phyloP scores from a whole-genome alignment of 192 early-diverging fungal genomes.

The Haplosporangium gracile region DNA sequence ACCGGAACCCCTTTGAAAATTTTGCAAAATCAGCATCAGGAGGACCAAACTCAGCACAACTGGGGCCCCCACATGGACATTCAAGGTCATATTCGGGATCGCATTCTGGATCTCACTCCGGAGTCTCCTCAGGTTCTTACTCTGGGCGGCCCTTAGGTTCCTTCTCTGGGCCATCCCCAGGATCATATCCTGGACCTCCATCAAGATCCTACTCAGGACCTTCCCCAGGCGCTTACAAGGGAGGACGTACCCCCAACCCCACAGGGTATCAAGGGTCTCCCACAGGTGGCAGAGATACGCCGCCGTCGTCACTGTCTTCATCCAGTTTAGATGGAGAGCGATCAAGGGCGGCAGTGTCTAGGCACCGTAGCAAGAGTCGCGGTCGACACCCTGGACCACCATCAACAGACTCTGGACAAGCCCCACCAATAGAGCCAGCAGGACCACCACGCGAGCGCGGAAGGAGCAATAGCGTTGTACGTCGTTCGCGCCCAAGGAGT shows the following conservation, averaged over 20 bases:
- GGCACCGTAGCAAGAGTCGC: not conserved
- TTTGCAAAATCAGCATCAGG: not conserved
- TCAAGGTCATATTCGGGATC: not conserved
- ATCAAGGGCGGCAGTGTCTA: not conserved
- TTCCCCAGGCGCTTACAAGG: not conserved
- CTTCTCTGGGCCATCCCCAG: not conserved
- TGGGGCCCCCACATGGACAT: not conserved
- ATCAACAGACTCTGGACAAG: not conserved
- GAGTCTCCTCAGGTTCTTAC: not conserved
- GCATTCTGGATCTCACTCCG: too few relatives aligned
- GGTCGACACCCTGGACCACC: not conserved
- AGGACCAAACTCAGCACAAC: not conserved
- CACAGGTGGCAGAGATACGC: not conserved
- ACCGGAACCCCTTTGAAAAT: slow-evolving; percentile 21
- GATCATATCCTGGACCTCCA: not conserved
- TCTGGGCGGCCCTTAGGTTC: not conserved
- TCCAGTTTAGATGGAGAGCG: not conserved
- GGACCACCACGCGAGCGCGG: not conserved
- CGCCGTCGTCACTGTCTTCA: not conserved
- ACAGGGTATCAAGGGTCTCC: not conserved
- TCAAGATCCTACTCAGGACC: not conserved
- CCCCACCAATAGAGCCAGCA: not conserved
- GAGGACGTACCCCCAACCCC: not conserved
- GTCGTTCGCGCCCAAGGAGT: not conserved
- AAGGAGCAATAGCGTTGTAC: slow-evolving; percentile 2